phyloP scores from a whole-genome alignment of 345 rosid species.

The Eucalyptus fibrosa region DNA sequence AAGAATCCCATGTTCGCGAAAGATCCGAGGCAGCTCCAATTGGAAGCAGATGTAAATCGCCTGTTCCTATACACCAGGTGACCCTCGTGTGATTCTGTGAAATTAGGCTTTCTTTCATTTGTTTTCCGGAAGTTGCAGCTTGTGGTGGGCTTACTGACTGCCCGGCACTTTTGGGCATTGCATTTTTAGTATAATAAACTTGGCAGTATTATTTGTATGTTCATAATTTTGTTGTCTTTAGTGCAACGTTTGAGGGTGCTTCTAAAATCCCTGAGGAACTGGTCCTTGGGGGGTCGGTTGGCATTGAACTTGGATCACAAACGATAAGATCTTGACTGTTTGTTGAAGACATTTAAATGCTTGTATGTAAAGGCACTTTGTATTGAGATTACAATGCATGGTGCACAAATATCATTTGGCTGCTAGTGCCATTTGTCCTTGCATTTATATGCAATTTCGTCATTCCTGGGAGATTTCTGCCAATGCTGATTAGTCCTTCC shows the following conservation, averaged over 20 bases:
- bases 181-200: neutral
- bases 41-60: constrained; percentile 66
- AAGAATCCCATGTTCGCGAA: constrained; percentile 57
- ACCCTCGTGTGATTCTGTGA: neutral
- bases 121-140: neutral
- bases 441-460: neutral
- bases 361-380: neutral
- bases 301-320: neutral
- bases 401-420: neutral
- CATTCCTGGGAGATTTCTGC: neutral
- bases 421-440: neutral
- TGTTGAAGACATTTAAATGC: neutral
- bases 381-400: neutral
- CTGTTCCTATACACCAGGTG: constrained; percentile 77
- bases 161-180: neutral
- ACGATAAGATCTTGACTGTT: neutral
- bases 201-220: neutral
- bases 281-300: neutral
- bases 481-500: neutral
- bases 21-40: constrained; percentile 64
- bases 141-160: neutral
- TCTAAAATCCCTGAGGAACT: neutral
- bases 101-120: neutral
- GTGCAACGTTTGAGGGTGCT: neutral
- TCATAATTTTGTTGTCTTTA: neutral